Conservation (phyloP, 768 basidiomycete genomes). For the Pleurotus djamor region DNA sequence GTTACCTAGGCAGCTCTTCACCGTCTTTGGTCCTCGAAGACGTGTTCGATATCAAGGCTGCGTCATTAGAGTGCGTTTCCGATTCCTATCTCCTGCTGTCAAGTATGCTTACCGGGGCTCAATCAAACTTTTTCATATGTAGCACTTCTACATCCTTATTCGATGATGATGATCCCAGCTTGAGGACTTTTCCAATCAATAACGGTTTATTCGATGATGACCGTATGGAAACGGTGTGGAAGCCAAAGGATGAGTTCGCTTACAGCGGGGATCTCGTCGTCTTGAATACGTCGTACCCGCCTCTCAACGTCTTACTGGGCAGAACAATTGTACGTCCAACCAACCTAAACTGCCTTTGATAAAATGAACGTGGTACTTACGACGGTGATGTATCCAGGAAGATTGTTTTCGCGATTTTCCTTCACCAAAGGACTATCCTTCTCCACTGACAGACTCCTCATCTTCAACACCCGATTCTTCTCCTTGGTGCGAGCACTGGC, state of each 20-base stretch:
- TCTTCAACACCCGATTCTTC: not conserved
- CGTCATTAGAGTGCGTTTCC: conserved; percentile 1
- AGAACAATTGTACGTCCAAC: not conserved
- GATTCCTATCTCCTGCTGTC: not conserved
- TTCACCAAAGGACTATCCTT: not conserved
- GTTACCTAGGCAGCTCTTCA: not conserved
- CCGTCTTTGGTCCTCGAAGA: not conserved
- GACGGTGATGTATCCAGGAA: not conserved
- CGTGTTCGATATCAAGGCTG: conserved; percentile 5
- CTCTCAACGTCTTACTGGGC: not conserved
- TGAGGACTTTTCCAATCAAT: conserved; percentile 2
- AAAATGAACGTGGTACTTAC: not conserved
- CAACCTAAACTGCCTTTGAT: not conserved
- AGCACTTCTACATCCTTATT: not conserved
- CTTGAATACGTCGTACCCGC: not conserved
- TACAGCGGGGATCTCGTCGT: not conserved
- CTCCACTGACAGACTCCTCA: not conserved
- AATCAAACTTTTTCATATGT: not conserved
- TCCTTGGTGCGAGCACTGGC: conserved; percentile 7
- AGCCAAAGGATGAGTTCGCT: not conserved
- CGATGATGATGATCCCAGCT: conserved; percentile 5
- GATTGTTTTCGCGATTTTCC: conserved; percentile 7
- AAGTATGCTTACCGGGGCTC: not conserved
- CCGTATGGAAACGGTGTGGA: conserved; percentile 3
- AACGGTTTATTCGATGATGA: conserved; percentile 6